Percentiles rank a stretch among this genome's conserved stretches.
Evolutionary conservation across 2,329 filamentous ascomycete species (phyloP).

Genomic region (Alternaria metachromatica): DNA sequence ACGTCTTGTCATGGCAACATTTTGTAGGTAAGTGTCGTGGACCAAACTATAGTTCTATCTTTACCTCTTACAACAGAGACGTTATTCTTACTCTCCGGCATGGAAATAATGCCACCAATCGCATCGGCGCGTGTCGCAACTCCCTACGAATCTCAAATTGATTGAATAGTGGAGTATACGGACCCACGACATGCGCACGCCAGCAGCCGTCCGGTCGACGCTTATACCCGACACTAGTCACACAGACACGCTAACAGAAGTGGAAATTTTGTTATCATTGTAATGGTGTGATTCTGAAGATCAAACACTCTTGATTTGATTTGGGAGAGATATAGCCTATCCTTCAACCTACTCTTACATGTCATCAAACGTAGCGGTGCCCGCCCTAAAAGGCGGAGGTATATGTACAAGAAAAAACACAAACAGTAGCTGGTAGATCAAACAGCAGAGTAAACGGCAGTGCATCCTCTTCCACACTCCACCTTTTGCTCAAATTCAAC

Average conservation of each 20-base stretch:
- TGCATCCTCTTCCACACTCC: slow-evolving; percentile 86
- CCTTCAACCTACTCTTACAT: slow-evolving; percentile 5
- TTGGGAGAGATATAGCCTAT: not conserved
- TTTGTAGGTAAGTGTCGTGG: not conserved
- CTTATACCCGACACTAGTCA: not conserved
- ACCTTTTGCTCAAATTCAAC: slow-evolving; percentile 84
- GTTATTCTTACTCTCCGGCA: not conserved
- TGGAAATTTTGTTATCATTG: not conserved
- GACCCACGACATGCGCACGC: not conserved
- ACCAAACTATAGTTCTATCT: not conserved
- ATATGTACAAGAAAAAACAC: slow-evolving; percentile 4
- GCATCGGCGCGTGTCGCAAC: not conserved
- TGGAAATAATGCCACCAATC: not conserved
- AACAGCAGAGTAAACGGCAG: slow-evolving; percentile 50
- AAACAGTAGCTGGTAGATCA: not conserved
- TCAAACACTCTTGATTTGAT: not conserved
- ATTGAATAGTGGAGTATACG: not conserved
- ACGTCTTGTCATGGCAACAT: not conserved
- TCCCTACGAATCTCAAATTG: not conserved
- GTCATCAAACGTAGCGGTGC: not conserved
- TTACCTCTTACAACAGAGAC: not conserved
- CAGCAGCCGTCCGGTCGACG: not conserved
- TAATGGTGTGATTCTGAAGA: not conserved
- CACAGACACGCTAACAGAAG: not conserved
- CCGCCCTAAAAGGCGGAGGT: slow-evolving; percentile 6